Conservation (phyloP, 2,329 filamentous ascomycete species). For the Hypoxylon sp. region DNA sequence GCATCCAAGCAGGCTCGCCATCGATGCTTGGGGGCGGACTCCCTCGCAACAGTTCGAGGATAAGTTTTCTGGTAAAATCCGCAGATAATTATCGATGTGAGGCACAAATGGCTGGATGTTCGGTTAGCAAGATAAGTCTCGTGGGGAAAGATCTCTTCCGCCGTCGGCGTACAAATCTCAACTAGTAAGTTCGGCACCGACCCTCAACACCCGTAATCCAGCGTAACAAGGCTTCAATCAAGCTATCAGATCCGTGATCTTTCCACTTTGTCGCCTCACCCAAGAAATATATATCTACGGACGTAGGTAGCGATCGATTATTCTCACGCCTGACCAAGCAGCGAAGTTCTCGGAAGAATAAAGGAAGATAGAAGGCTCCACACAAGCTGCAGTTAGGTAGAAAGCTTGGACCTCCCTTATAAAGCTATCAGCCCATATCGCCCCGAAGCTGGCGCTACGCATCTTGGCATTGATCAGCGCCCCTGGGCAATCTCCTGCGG, state of each 20-base stretch:
- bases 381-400: slow-evolving; percentile 20
- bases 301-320: background rate
- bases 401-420: slow-evolving; percentile 22
- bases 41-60: background rate
- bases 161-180: background rate
- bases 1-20: too few species aligned
- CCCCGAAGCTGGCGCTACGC: slow-evolving; percentile 22
- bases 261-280: too few species aligned
- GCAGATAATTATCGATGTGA: too few species aligned
- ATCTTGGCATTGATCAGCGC: slow-evolving; percentile 34
- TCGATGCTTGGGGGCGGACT: too few species aligned
- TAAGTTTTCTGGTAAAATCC: too few species aligned
- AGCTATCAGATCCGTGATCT: background rate
- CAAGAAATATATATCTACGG: background rate
- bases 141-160: background rate
- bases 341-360: background rate
- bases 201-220: too few species aligned
- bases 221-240: background rate
- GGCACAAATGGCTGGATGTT: background rate
- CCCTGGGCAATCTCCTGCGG: slow-evolving; percentile 23
- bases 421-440: slow-evolving; percentile 18
- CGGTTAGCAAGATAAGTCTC: background rate
- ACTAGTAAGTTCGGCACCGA: background rate
- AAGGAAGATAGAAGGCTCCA: background rate
- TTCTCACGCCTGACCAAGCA: background rate